Base-by-base conservation (phyloP, 1,284 basidiomycete species). In the Leucoagaricus sp. region DNA sequence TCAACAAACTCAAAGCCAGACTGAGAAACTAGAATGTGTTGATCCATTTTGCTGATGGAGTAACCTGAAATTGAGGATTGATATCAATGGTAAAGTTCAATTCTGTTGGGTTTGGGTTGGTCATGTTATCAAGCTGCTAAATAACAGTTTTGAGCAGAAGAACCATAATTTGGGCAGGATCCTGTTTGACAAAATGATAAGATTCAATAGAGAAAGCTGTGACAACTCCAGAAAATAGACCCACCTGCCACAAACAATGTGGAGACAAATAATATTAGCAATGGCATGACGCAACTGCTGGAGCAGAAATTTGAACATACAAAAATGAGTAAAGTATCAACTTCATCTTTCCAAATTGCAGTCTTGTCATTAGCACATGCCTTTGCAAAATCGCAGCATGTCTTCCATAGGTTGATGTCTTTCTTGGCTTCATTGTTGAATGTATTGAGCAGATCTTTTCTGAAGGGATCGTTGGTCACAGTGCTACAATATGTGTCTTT, bases 21-120 rank as follows among this genome's bases (percentile, higher is more conserved):
- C 65, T 66, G 25, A 62, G 48, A 48, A 67, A 68, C 65, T 61
- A 65, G 38, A 62, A 57, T 12, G 62, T 58, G 46, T 67, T 68
- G 44, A 67, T 54, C 9, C 60, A 58, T 36, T 63, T 33, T 21
- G 54, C 44, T 31, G 46, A 19, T 49, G 33, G 19, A 57, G 41
- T 4, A 55, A 33, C 15, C 29, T 34, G 21, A 1, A n/a, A 29
- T 25, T 19, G 36, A 25, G 28, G n/a, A n/a, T 53, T 46, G n/a
- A 40, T 54, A 40, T 25, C 36, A 17, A 49, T 34, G 12, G 33
- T 17, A 33, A 21, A 6, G 2, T 29, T n/a, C 10, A 25, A 23
- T 12, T 26, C 21, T 31, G 25, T n/a, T n/a, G n/a, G n/a, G n/a
- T n/a, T n/a, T n/a, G n/a, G 29, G 40, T 52, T 34, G 13, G 13